Evolutionary conservation across 176 grass and related monocot genomes (phyloP).

Genomic region (Zoysia pacifica): DNA sequence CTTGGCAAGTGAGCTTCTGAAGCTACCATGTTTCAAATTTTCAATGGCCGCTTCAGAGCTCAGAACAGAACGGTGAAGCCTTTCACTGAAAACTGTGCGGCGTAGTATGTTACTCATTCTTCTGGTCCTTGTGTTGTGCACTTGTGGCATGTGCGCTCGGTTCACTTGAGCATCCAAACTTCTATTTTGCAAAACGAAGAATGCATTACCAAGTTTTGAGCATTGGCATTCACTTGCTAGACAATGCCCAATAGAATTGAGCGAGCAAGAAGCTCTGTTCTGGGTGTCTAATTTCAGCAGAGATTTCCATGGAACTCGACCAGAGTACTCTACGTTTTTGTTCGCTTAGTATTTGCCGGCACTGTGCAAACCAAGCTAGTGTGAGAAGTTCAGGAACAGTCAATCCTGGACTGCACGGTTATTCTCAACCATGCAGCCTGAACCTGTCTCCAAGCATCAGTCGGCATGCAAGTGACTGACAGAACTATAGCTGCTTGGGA

Average conservation of each 20-base stretch:
- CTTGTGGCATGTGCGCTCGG: too few species aligned
- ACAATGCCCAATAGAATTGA: background rate
- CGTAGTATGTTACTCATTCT: background rate
- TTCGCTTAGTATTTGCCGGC: background rate
- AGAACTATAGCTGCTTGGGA: background rate
- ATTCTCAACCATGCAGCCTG: background rate
- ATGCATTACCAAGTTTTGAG: background rate
- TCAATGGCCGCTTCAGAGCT: background rate
- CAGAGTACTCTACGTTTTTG: background rate
- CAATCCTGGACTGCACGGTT: background rate
- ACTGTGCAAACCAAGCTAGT: background rate
- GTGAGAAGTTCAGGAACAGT: background rate
- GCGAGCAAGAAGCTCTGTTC: background rate
- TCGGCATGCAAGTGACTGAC: slow-evolving; percentile 4
- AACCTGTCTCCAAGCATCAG: background rate
- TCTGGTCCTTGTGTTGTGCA: background rate
- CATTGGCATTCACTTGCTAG: background rate
- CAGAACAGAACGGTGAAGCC: background rate
- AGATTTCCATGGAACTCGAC: background rate
- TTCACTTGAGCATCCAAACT: background rate
- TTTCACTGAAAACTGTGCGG: background rate
- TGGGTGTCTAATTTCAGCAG: background rate
- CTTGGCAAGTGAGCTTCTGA: too few species aligned
- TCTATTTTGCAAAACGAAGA: background rate
- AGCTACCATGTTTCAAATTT: too few species aligned